Conservation (phyloP, 2,329 filamentous ascomycete species). For the Aspergillus unguis region DNA sequence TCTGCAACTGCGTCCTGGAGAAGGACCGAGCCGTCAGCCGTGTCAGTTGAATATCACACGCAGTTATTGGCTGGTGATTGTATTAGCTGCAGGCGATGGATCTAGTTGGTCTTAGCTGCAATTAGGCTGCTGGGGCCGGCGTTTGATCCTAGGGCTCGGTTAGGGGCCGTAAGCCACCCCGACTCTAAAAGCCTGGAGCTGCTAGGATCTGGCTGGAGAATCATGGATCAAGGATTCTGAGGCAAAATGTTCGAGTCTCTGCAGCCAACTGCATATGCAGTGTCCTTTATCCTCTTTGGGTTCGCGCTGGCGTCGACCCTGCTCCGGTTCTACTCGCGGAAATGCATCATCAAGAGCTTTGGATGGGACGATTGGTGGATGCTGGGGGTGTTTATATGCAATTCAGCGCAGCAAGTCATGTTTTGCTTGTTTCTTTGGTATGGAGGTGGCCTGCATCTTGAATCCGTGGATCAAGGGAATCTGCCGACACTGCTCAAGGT, state of each 20-base stretch:
- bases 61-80: too few relatives aligned
- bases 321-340: slow-evolving; percentile 8
- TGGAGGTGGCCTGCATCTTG: slow-evolving; percentile 2
- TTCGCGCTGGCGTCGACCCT: slow-evolving; percentile 1
- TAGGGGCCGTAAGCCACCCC: too few relatives aligned
- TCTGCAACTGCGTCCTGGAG: too few relatives aligned
- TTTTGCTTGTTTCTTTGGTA: neutral
- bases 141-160: too few relatives aligned
- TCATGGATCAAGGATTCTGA: too few relatives aligned
- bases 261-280: slow-evolving; percentile 8
- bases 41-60: too few relatives aligned
- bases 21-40: too few relatives aligned
- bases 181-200: too few relatives aligned
- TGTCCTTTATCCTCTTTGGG: slow-evolving; percentile 3
- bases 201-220: too few relatives aligned
- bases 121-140: too few relatives aligned
- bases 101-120: too few relatives aligned
- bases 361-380: slow-evolving; percentile 9
- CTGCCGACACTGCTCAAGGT: neutral
- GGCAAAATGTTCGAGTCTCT: slow-evolving; percentile 5
- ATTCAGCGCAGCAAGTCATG: neutral
- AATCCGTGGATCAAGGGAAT: neutral
- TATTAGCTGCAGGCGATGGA: too few relatives aligned
- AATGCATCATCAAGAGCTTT: slow-evolving; percentile 6
- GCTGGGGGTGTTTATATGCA: neutral